Base-by-base conservation (phyloP, 2,329 filamentous ascomycete species). In the Nemania bipapillata region DNA sequence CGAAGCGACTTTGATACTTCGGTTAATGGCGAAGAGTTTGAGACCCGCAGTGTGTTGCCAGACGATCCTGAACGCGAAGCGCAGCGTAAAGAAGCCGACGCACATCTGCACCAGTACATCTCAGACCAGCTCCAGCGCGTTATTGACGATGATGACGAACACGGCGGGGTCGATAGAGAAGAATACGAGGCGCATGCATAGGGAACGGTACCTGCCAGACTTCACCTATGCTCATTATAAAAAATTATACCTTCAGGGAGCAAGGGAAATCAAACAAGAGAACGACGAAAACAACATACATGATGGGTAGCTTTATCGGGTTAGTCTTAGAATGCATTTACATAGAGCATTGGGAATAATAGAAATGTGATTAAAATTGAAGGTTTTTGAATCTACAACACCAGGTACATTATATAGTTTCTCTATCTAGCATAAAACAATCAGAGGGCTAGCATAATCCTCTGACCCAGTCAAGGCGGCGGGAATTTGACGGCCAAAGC, bases 91-190 rank as follows among this genome's bases (percentile, higher is more conserved):
- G 86, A 89, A 75, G 88, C 89, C 0, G 87, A 93, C 75, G 84
- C 87, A 63, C 92, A 96, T 73, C 88, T 97, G 76, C 90, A 92
- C 69, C 87, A 89, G 72, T 97, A 97, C 79, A 91, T 97, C 65
- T 89, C 87, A 32, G 91, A 94, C 71, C 92, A 97, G 81, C 84
- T 97, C 66, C 86, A 91, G 79, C 85, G 90, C 65, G 90, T 96
- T 75, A 89, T 87, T 77, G 89, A 86, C 54, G 84, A 88, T 69
- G 84, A 89, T 69, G 82, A 81, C 50, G 78, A 80, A 3, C 54
- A 73, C 20, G 35, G 63, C 7, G 71, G 68, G 7, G 71, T 73
- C 9, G 74, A 76, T 37, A 77, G 73, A 4, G 78, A 82, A 17
- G 81, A 79, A 59, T 80, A 79, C 57, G 78, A 80, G 70, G 71